Evolutionary conservation across 805 yeast genomes (phyloP), one percentile per base, ranked within the genome.

Genomic region (Candida coquimbonensis): DNA sequence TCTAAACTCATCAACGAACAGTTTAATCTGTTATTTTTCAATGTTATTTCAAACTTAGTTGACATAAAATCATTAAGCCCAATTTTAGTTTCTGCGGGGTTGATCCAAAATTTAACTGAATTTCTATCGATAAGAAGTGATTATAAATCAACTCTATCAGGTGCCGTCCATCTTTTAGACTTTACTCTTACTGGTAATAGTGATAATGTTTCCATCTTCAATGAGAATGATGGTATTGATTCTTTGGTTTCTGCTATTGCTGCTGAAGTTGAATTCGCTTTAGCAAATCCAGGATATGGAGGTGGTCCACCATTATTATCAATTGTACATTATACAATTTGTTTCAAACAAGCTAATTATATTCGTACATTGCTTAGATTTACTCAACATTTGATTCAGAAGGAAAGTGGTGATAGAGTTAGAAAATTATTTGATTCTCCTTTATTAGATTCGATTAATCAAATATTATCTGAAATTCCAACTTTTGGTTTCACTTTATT

Each of bases 361-460:
- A 65, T 81, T n/a, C 68, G 77, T 49, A 73, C 80, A 36, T 60
- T 85, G 42, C 63, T 88, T 53, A 84, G 80, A 49, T 72, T 89
- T 25, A 80, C 83, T 0, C 63, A 78, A 21, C 75, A 80, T 50
- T 63, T 89, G 39, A 70, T 90, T 37, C 78, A 77, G 45, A 73
- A 81, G n/a, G 88, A 87, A 43, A 76, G 83, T 5, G 93, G 95
- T 37, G 96, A 89, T 59, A 72, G 93, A 48, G 76, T 88, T 56
- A 77, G 96, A 61, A 87, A 87, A 51, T 63, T 91, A 36, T 86
- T 87, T 56, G 98, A 91, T 56, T 86, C 96, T 0, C 81, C 89
- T 0, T 66, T 91, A n/a, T 64, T 90, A 16, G 57, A 64, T 27
- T 73, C 84, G 27, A 65, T 88, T 51, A 81, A 78, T 50, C 70